A percentile compares a stretch with the other conserved stretches of the same genome.
These are phyloP conservation scores for Leccinum cinnamomeum DNA, from an alignment of 1,284 basidiomycete genomes.

Conservation along the genomic window DNA sequence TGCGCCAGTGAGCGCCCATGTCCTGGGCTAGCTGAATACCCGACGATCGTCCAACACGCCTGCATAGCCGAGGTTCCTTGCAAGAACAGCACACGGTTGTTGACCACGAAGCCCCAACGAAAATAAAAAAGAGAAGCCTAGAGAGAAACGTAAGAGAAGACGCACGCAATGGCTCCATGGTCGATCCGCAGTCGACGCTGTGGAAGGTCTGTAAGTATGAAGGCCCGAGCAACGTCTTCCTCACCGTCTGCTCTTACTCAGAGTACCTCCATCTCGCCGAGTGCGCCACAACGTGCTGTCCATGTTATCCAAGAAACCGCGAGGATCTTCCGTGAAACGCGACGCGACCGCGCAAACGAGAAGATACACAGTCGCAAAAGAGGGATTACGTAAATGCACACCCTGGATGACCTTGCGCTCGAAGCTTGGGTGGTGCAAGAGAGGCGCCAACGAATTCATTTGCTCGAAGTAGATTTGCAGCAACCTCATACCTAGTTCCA, in stretches of 20 bases:
- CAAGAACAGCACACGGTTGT: too few relatives aligned
- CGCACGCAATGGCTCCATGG: too few relatives aligned
- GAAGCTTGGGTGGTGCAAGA: constrained; percentile 81
- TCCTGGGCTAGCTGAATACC: too few relatives aligned
- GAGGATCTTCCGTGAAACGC: constrained; percentile 63
- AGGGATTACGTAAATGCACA: constrained; percentile 55
- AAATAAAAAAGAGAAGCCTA: too few relatives aligned
- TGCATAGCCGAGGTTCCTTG: too few relatives aligned
- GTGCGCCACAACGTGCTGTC: constrained; percentile 38
- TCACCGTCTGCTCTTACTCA: constrained; percentile 55
- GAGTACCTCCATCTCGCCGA: constrained; percentile 79
- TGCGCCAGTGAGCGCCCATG: too few relatives aligned
- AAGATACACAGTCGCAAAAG: constrained; percentile 70
- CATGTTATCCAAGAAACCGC: constrained; percentile 49
- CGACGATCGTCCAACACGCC: too few relatives aligned
- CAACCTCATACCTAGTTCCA: constrained; percentile 60
- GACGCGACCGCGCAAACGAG: constrained; percentile 77
- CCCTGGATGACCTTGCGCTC: constrained; percentile 57
- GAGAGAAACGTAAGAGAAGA: too few relatives aligned
- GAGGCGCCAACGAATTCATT: constrained; percentile 61
- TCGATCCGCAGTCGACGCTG: too few relatives aligned
- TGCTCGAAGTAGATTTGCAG: constrained; percentile 67
- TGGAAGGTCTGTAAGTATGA: constrained; percentile 58
- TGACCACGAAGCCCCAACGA: too few relatives aligned
- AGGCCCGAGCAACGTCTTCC: constrained; percentile 47